Conservation (phyloP, 2,329 filamentous ascomycete species). For the Aquanectria penicillioides region DNA sequence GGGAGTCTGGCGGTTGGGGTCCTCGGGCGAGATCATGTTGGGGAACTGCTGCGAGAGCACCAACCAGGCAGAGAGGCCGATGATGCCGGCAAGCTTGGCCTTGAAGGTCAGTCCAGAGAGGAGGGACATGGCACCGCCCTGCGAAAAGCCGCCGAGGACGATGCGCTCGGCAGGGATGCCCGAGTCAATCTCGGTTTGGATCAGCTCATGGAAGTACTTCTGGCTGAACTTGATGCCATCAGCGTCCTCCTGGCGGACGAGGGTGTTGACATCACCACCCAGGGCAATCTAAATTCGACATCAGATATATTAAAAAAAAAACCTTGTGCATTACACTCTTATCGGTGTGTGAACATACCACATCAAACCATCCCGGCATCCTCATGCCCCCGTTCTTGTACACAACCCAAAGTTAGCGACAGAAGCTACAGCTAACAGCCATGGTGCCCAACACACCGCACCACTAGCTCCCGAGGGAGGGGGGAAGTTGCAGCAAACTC, state of each 20-base stretch:
- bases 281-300: conserved; percentile 43
- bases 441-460: background rate
- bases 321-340: background rate
- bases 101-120: conserved; percentile 79
- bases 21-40: conserved; percentile 49
- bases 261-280: conserved; percentile 45
- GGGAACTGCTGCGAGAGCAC: conserved; percentile 66
- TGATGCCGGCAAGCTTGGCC: conserved; percentile 85
- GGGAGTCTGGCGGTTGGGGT: conserved; percentile 73
- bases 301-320: conserved; percentile 4
- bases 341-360: conserved; percentile 59
- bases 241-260: conserved; percentile 67
- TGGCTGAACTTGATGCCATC: conserved; percentile 77
- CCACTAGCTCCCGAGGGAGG: background rate
- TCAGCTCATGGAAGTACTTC: conserved; percentile 80
- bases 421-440: background rate
- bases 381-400: conserved; percentile 41
- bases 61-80: conserved; percentile 86
- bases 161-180: conserved; percentile 87
- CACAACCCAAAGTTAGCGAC: conserved; percentile 28
- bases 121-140: conserved; percentile 89
- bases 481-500: conserved; percentile 26
- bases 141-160: conserved; percentile 84
- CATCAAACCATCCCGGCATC: conserved; percentile 92
- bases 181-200: conserved; percentile 81